phyloP scores from a whole-genome alignment of 768 basidiomycete species.

The Cyclocybe aegerita region DNA sequence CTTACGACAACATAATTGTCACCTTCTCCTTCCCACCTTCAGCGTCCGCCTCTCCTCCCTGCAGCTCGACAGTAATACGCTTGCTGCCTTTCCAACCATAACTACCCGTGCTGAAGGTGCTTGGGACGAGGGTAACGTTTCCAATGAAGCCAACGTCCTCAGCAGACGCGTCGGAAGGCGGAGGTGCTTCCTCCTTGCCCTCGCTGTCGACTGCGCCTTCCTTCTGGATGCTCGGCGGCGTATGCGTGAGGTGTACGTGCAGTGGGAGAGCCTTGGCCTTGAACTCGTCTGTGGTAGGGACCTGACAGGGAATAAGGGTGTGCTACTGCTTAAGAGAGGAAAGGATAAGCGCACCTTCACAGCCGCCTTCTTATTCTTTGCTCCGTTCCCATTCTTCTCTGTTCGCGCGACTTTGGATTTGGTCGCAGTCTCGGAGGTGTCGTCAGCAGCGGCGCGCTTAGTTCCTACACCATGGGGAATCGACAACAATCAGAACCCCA shows the following conservation, averaged over 20 bases:
- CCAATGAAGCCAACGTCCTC: conserved; percentile 65
- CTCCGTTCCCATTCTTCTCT: too few relatives aligned
- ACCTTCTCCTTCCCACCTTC: conserved; percentile 58
- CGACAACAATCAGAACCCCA: too few relatives aligned
- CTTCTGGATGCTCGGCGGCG: conserved; percentile 42
- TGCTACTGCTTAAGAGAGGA: too few relatives aligned
- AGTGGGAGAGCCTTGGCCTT: conserved; percentile 68
- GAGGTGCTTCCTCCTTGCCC: not conserved
- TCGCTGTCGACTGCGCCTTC: conserved; percentile 4
- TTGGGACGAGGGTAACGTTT: conserved; percentile 53
- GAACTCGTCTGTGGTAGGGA: conserved; percentile 44
- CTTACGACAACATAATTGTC: conserved; percentile 73
- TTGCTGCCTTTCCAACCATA: conserved; percentile 85
- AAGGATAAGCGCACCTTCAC: too few relatives aligned
- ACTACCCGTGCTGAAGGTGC: conserved; percentile 69
- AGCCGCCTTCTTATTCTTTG: too few relatives aligned
- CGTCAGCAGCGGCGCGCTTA: too few relatives aligned
- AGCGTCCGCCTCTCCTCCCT: conserved; percentile 45
- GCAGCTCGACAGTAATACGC: conserved; percentile 63
- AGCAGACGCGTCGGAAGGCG: conserved; percentile 38
- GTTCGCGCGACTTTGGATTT: too few relatives aligned
- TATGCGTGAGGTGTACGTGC: conserved; percentile 67
- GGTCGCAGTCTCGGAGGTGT: too few relatives aligned
- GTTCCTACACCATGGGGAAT: too few relatives aligned
- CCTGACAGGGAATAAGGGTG: too few relatives aligned